Evolutionary conservation across 163 green algal species (phyloP).

Genomic region (Coccomyxa subellipsoidea): DNA sequence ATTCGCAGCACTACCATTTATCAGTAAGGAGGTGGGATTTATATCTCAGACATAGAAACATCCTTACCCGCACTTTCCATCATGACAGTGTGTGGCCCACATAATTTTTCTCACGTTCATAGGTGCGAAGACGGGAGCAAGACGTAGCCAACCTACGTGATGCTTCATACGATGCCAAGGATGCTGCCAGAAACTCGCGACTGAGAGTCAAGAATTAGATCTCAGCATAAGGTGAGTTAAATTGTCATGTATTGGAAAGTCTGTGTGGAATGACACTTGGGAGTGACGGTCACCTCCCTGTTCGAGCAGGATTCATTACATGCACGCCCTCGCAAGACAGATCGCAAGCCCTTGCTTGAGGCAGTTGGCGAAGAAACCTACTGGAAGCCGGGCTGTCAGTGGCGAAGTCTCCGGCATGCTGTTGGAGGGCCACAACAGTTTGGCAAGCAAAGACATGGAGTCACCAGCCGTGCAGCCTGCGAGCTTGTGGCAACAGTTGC

Average conservation of each 20-base stretch:
- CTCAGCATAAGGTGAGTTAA: no score
- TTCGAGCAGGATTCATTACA: no score
- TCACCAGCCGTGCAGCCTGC: background rate
- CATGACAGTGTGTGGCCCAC: background rate
- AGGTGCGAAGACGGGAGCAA: conserved; percentile 11
- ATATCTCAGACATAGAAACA: background rate
- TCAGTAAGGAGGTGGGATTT: background rate
- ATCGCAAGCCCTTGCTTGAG: background rate
- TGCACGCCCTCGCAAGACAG: background rate
- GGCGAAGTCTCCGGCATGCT: background rate
- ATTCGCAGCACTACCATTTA: conserved; percentile 12
- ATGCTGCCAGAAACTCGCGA: conserved; percentile 7
- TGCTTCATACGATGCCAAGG: conserved; percentile 16
- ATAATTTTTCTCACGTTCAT: background rate
- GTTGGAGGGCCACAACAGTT: background rate
- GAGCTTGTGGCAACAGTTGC: background rate
- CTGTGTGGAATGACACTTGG: no score
- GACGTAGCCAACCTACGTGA: conserved; percentile 17
- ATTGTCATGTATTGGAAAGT: no score
- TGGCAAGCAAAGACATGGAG: background rate
- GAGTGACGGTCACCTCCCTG: no score
- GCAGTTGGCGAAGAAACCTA: background rate
- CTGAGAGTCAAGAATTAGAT: conserved; percentile 10
- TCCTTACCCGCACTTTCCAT: background rate
- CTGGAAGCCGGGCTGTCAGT: no score